These are phyloP conservation scores for Poa annua DNA, from an alignment of 176 grass and related monocot species.

Conservation along the genomic window DNA sequence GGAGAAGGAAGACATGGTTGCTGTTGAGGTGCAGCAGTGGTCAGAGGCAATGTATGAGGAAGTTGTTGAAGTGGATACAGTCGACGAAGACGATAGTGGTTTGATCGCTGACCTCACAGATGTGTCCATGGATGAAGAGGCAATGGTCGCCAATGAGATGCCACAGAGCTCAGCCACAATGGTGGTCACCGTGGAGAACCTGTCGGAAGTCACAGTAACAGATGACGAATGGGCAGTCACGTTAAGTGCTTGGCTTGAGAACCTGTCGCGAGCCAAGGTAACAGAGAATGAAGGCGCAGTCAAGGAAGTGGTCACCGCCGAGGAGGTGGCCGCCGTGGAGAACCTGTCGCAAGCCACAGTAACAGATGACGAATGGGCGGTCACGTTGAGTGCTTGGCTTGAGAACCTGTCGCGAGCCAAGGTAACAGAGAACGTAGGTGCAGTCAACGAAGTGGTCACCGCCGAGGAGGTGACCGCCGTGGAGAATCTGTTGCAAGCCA, in stretches of 20 bases:
- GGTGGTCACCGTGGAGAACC: not conserved
- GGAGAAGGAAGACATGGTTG: not conserved
- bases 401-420: too few species aligned
- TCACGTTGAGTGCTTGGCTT: not conserved
- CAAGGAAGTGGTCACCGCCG: too few species aligned
- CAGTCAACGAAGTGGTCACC: not conserved
- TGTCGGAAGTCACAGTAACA: not conserved
- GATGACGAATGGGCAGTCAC: too few species aligned
- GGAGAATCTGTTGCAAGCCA: too few species aligned
- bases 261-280: not conserved
- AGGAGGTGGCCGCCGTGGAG: not conserved
- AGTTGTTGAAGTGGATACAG: not conserved
- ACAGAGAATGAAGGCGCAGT: not conserved
- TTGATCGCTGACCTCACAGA: not conserved
- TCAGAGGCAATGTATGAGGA: not conserved
- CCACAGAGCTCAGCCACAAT: not conserved
- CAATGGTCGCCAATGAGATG: not conserved
- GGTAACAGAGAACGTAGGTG: too few species aligned
- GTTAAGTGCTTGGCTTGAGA: not conserved
- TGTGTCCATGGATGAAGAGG: not conserved
- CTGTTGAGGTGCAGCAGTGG: not conserved
- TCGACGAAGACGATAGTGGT: not conserved
- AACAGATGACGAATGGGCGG: not conserved
- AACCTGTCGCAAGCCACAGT: not conserved
- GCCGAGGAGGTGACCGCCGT: not conserved